Evolutionary conservation across 176 grass and related monocot species (phyloP).

Genomic region (Secale cereale): DNA sequence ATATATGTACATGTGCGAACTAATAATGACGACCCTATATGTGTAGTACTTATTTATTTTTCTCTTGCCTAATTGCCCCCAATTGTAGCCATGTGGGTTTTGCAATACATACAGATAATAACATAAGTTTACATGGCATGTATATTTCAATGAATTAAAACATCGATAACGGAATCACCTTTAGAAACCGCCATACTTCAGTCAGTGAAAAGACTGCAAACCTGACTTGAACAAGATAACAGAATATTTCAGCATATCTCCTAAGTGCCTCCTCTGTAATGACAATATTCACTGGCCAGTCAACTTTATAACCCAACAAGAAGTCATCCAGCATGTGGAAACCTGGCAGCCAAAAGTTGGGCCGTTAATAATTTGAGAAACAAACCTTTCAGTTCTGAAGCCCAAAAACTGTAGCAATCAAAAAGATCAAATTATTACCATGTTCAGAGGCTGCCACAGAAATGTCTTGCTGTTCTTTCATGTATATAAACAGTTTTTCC

Average conservation of each 20-base stretch:
- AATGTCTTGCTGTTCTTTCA: conserved; percentile 41
- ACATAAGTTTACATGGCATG: not conserved
- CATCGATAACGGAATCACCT: conserved; percentile 46
- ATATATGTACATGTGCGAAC: not conserved
- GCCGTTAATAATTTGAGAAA: conserved; percentile 24
- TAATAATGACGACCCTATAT: not conserved
- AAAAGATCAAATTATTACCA: conserved; percentile 49
- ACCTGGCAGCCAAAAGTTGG: conserved; percentile 50
- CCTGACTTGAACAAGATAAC: conserved; percentile 80
- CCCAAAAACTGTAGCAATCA: not conserved
- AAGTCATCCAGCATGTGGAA: conserved; percentile 67
- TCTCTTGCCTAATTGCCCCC: not conserved
- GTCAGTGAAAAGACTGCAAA: conserved; percentile 77
- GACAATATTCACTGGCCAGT: conserved; percentile 92
- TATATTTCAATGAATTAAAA: conserved; percentile 24
- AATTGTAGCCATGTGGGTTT: not conserved
- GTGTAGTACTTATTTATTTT: not conserved
- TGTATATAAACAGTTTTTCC: conserved; percentile 79
- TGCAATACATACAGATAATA: not conserved
- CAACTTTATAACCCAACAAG: conserved; percentile 89
- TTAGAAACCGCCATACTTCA: conserved; percentile 72
- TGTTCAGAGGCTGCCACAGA: conserved; percentile 43
- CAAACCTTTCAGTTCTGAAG: not conserved
- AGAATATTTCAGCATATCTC: conserved; percentile 95
- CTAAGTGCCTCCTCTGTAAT: conserved; percentile 74